Evolutionary conservation across 345 rosid genomes (phyloP).

Genomic region (Cardiospermum halicacabum): DNA sequence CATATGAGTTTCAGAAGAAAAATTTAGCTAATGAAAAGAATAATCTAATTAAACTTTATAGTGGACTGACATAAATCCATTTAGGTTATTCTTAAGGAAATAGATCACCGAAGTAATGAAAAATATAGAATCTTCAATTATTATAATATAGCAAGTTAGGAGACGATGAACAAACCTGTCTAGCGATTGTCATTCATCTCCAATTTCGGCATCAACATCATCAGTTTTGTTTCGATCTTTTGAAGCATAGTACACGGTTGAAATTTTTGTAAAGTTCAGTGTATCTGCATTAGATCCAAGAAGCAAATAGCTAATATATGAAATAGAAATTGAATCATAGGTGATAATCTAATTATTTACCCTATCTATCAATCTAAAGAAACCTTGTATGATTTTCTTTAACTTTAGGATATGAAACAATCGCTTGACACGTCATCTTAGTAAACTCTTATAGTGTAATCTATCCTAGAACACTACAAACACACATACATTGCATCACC

Average conservation of each 20-base stretch:
- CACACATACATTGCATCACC: no score
- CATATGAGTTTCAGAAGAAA: background rate
- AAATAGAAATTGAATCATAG: background rate
- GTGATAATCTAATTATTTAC: constrained; percentile 31
- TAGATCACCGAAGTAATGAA: no score
- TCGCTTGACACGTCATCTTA: no score
- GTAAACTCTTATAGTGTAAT: no score
- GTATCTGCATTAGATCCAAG: background rate
- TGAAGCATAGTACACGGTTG: constrained; percentile 95
- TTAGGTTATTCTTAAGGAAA: no score
- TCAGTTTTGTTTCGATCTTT: constrained; percentile 91
- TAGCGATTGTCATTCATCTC: constrained; percentile 81
- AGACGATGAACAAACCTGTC: constrained; percentile 58
- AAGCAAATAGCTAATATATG: constrained; percentile 1
- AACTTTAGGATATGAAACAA: no score
- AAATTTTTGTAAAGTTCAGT: constrained; percentile 16
- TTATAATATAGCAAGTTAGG: background rate
- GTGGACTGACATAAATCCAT: background rate
- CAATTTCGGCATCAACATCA: constrained; percentile 93
- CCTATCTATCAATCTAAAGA: constrained; percentile 74
- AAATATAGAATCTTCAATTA: constrained; percentile 1
- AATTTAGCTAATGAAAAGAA: background rate
- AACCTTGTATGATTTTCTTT: no score
- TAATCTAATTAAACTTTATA: background rate
- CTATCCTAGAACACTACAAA: no score